Conservation (phyloP, 202 grass and related monocot species). For the Cymbopogon flexuosus region DNA sequence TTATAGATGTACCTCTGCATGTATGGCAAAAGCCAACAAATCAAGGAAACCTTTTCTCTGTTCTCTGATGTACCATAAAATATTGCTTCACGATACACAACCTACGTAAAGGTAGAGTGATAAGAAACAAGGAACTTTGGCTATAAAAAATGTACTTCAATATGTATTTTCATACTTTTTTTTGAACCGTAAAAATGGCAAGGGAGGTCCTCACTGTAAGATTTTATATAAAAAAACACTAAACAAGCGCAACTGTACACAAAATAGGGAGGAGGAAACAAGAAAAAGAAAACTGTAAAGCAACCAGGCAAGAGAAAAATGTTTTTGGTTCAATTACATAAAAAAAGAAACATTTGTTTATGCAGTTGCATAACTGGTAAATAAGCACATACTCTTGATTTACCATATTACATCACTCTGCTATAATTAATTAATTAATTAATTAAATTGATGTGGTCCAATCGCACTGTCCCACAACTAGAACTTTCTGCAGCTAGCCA, state of each 20-base stretch:
- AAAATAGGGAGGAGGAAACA: too few species aligned
- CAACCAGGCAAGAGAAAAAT: neutral
- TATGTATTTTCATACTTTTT: neutral
- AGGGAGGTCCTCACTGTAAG: too few species aligned
- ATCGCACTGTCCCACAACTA: neutral
- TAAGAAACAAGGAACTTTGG: slow-evolving; percentile 25
- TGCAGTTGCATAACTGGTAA: slow-evolving; percentile 16
- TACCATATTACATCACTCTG: neutral
- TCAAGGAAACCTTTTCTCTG: slow-evolving; percentile 47
- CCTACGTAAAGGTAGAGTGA: slow-evolving; percentile 41
- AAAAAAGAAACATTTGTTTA: slow-evolving; percentile 7
- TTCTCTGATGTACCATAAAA: slow-evolving; percentile 66
- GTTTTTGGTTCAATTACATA: neutral
- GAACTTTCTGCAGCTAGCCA: slow-evolving; percentile 13
- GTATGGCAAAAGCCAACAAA: slow-evolving; percentile 72
- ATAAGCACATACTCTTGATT: slow-evolving; percentile 11
- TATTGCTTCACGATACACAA: slow-evolving; percentile 82
- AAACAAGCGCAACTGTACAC: too few species aligned
- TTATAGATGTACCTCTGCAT: slow-evolving; percentile 87
- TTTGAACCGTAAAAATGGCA: too few species aligned
- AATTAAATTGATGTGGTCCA: neutral
- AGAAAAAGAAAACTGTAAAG: too few species aligned
- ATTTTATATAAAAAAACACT: too few species aligned
- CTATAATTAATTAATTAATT: neutral
- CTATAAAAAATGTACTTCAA: neutral